Evolutionary conservation across 371 early-diverging fungal species (phyloP), one percentile per base, ranked within the genome.

Genomic region (Rhizopus stolonifer): DNA sequence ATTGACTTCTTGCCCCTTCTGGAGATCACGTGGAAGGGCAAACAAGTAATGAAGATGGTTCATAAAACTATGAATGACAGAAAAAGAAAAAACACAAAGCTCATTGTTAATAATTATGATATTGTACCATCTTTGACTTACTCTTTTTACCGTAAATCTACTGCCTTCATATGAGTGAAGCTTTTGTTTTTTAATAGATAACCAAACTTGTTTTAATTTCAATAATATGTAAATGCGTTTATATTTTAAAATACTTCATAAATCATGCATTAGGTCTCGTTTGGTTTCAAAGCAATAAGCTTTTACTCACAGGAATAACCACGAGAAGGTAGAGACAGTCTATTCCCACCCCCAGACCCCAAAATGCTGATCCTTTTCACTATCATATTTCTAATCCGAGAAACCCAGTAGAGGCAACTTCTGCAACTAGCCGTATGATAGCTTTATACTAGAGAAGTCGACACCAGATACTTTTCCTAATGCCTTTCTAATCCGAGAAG

Each of bases 331-430:
- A 36, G 33, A 49, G 50, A 49, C 50, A 1, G 19, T 49, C n/a
- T 51, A 51, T 42, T 51, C 51, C 51, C 51, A 51, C 25, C 51
- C 51, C 51, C 40, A 42, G 43, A 51, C 9, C 51, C 42, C 51
- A 32, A 51, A 1, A 29, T 29, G 29, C 29, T 29, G 29, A 29
- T 29, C 1, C 29, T 29, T 29, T 29, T 29, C 29, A 29, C 46
- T 19, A 46, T 46, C 46, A 24, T 19, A 46, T 46, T 46, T 46
- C 46, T 46, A 24, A 46, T 46, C 46, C 46, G 46, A 46, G 46
- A 46, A 46, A 18, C 46, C 24, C 29, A 46, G 46, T 46, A 46
- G 46, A 46, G 46, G 46, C 46, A 46, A 46, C 46, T 0, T 46
- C 46, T 46, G 46, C 46, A 46, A 46, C 46, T 24, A 46, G 46